Percentiles rank a stretch among this genome's conserved stretches.
These are phyloP conservation scores for Eutrema heterophyllum DNA, from an alignment of 345 rosid species.

Conservation along the genomic window DNA sequence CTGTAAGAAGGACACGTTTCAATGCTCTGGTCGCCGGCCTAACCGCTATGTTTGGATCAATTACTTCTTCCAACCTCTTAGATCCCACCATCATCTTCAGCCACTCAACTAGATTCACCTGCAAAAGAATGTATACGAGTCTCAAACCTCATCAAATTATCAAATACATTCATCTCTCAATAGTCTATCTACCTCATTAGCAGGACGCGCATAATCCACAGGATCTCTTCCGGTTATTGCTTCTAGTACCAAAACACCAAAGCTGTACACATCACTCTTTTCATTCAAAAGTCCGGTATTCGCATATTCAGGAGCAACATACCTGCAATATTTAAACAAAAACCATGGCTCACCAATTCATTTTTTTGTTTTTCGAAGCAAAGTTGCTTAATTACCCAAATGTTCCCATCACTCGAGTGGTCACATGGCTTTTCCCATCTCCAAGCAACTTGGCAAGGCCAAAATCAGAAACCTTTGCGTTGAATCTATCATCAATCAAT, in stretches of 20 bases:
- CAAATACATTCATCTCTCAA: background rate
- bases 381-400: slow-evolving; percentile 54
- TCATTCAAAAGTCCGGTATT: slow-evolving; percentile 94
- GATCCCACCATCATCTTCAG: slow-evolving; percentile 93
- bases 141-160: background rate
- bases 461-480: slow-evolving; percentile 92
- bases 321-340: slow-evolving; percentile 41
- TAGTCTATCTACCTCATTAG: slow-evolving; percentile 56
- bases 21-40: slow-evolving; percentile 79
- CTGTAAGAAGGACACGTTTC: slow-evolving; percentile 84
- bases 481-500: slow-evolving; percentile 83
- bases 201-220: slow-evolving; percentile 86
- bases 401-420: slow-evolving; percentile 99
- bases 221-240: slow-evolving; percentile 97
- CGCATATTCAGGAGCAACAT: slow-evolving; percentile 99
- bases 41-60: slow-evolving; percentile 77
- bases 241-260: slow-evolving; percentile 87
- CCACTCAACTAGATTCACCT: slow-evolving; percentile 99
- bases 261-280: slow-evolving; percentile 97
- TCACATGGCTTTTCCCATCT: slow-evolving; percentile 93
- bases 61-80: slow-evolving; percentile 80
- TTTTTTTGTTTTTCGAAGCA: background rate
- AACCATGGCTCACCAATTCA: background rate
- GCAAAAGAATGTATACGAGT: slow-evolving; percentile 6
- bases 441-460: slow-evolving; percentile 96